A percentile compares a stretch with the other conserved stretches of the same genome.
phyloP scores from a whole-genome alignment of 1,284 basidiomycete species.

The Apiotrichum siamense region DNA sequence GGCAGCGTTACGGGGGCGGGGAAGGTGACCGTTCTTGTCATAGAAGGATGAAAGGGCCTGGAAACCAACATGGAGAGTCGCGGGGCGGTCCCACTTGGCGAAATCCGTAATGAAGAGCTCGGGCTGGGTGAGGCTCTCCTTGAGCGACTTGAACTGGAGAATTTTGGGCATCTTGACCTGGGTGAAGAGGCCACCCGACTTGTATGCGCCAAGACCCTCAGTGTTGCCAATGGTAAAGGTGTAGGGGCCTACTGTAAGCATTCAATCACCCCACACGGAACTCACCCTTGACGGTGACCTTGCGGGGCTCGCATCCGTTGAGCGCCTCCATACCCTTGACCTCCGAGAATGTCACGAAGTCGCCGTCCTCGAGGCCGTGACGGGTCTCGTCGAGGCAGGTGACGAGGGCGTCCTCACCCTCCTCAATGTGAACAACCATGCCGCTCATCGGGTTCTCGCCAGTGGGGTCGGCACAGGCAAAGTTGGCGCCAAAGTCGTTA shows the following conservation, averaged over 20 bases:
- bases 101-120: slow-evolving; percentile 96
- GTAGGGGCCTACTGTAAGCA: slow-evolving; percentile 62
- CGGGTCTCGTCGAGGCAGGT: slow-evolving; percentile 96
- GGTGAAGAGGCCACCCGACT: slow-evolving; percentile 87
- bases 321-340: slow-evolving; percentile 91
- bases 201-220: slow-evolving; percentile 68
- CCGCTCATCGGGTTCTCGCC: slow-evolving; percentile 90
- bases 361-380: slow-evolving; percentile 95
- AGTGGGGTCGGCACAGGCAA: slow-evolving; percentile 89
- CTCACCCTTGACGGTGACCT: slow-evolving; percentile 78
- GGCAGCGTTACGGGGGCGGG: slow-evolving; percentile 72
- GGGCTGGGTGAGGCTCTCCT: slow-evolving; percentile 74
- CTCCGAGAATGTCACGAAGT: slow-evolving; percentile 97
- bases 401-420: slow-evolving; percentile 81
- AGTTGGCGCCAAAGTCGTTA: slow-evolving; percentile 93
- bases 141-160: slow-evolving; percentile 88
- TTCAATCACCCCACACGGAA: background rate
- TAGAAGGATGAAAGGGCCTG: slow-evolving; percentile 84
- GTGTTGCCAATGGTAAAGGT: slow-evolving; percentile 94
- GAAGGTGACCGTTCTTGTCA: slow-evolving; percentile 63
- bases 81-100: slow-evolving; percentile 91
- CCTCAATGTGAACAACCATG: slow-evolving; percentile 88
- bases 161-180: slow-evolving; percentile 99
- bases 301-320: slow-evolving; percentile 85
- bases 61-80: slow-evolving; percentile 88